These are phyloP conservation scores for Clavispora asparagi DNA, from an alignment of 805 yeast genomes.

Conservation along the genomic window DNA sequence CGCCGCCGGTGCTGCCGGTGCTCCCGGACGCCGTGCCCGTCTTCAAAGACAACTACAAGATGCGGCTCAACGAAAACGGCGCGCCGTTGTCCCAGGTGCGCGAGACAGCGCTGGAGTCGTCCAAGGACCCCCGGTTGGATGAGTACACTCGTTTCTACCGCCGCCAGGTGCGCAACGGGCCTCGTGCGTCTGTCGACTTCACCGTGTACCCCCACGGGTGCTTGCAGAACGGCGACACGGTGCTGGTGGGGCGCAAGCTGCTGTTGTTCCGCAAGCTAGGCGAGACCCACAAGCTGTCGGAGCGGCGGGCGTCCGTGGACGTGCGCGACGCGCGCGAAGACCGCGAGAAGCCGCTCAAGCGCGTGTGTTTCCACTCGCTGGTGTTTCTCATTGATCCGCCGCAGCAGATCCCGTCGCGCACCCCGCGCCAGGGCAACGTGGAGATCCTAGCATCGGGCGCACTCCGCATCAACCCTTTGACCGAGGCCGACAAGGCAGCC, in stretches of 20 bases:
- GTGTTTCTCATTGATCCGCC: conserved; percentile 52
- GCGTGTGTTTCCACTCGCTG: conserved; percentile 39
- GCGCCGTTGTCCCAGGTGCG: not conserved
- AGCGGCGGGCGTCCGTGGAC: not conserved
- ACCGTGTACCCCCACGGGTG: not conserved
- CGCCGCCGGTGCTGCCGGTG: conserved; percentile 1
- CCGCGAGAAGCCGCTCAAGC: conserved; percentile 28
- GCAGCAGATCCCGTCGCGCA: conserved; percentile 86
- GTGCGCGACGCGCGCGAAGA: not conserved
- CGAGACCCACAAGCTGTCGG: not conserved
- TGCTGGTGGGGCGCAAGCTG: not conserved
- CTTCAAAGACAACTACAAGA: conserved; percentile 17
- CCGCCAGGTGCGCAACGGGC: conserved; percentile 10
- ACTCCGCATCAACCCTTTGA: conserved; percentile 48
- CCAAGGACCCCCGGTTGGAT: conserved; percentile 28
- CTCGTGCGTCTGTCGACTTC: not conserved
- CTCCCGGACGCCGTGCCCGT: conserved; percentile 2
- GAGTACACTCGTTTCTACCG: conserved; percentile 33
- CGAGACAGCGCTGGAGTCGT: not conserved
- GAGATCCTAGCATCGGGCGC: conserved; percentile 51
- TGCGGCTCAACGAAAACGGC: not conserved
- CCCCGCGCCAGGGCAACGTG: conserved; percentile 75
- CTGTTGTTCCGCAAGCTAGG: not conserved
- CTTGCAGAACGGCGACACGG: not conserved
- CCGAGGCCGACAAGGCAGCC: conserved; percentile 46